These are phyloP conservation scores for Solanum sitiens DNA, from an alignment of 257 asterid genomes.

Conservation along the genomic window DNA sequence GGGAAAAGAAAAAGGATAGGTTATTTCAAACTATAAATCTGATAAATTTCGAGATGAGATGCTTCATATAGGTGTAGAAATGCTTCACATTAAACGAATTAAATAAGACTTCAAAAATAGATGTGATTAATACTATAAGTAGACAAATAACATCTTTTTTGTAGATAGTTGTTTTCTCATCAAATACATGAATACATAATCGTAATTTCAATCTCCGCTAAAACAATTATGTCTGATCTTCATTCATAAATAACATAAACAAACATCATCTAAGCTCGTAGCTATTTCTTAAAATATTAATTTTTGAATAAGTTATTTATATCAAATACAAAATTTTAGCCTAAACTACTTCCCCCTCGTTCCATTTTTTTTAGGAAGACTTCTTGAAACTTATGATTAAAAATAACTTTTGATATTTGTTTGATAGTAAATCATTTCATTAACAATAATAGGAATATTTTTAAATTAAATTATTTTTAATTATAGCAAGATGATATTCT, in stretches of 20 bases:
- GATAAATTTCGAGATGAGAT: neutral
- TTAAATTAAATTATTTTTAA: too few species aligned
- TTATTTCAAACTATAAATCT: neutral
- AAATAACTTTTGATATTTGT: too few species aligned
- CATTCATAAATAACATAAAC: neutral
- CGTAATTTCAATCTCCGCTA: neutral
- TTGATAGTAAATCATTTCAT: neutral
- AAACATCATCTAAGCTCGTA: neutral
- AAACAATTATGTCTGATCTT: neutral
- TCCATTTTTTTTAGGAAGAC: too few species aligned
- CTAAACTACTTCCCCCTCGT: neutral
- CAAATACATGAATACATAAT: neutral
- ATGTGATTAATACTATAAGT: neutral
- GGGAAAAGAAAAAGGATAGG: neutral
- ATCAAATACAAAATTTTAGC: neutral
- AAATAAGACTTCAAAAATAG: neutral
- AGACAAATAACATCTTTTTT: neutral
- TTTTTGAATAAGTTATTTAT: neutral
- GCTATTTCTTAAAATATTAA: neutral
- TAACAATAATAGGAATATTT: too few species aligned
- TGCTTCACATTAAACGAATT: neutral
- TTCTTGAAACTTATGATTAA: too few species aligned
- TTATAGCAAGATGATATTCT: neutral
- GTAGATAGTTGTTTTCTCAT: neutral
- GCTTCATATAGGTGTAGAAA: fast-evolving